These are phyloP conservation scores for Oryza meyeriana DNA, from an alignment of 176 grass and related monocot genomes.

Conservation along the genomic window DNA sequence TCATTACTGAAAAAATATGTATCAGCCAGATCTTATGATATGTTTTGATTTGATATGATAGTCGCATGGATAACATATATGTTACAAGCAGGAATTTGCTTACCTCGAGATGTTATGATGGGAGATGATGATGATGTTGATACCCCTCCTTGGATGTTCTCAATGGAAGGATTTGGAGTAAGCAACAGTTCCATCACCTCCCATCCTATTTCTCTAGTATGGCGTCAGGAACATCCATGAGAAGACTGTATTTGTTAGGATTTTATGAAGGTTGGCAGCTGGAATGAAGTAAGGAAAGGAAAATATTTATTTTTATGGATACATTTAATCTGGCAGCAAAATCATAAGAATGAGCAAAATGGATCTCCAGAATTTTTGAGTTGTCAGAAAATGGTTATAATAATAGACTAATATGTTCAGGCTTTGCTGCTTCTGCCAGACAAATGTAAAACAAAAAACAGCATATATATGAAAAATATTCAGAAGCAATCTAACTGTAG, in stretches of 20 bases:
- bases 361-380: neutral
- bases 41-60: neutral
- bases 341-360: slow-evolving; percentile 10
- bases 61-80: neutral
- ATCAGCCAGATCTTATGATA: neutral
- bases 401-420: neutral
- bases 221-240: slow-evolving; percentile 10
- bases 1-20: neutral
- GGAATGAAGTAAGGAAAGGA: slow-evolving; percentile 21
- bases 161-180: slow-evolving; percentile 1
- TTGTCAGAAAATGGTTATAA: neutral
- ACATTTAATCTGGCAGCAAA: neutral
- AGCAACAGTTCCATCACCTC: slow-evolving; percentile 20
- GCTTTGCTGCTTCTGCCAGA: neutral
- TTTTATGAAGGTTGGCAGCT: slow-evolving; percentile 14
- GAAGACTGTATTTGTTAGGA: slow-evolving; percentile 1
- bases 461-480: neutral
- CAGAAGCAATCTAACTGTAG: slow-evolving; percentile 7
- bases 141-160: slow-evolving; percentile 24
- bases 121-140: slow-evolving; percentile 24
- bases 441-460: slow-evolving; percentile 1
- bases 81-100: neutral
- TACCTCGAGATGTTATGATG: slow-evolving; percentile 31
- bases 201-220: slow-evolving; percentile 18
- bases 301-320: neutral